Conservation (phyloP, 2,329 filamentous ascomycete species). For the Colletotrichum sp. region DNA sequence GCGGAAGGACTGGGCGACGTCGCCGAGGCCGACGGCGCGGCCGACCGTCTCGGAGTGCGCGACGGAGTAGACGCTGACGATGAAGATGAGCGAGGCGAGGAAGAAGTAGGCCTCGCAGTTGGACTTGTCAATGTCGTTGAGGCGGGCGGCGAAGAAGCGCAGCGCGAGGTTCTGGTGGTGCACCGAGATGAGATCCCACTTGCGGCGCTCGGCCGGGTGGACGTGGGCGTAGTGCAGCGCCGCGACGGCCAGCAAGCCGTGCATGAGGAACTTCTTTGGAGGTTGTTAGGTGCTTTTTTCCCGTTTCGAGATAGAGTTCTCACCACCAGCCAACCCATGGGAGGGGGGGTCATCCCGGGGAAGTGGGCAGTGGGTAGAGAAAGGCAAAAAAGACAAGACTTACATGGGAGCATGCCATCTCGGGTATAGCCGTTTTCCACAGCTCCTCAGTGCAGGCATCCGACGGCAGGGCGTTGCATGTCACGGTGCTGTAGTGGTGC, state of each 20-base stretch:
- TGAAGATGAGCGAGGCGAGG: conserved; percentile 34
- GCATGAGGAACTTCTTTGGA: conserved; percentile 31
- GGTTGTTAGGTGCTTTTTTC: background rate
- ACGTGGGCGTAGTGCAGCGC: conserved; percentile 34
- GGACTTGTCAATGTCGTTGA: conserved; percentile 30
- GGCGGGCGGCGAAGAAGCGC: conserved; percentile 29
- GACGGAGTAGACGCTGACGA: conserved; percentile 35
- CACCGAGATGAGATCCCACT: conserved; percentile 31
- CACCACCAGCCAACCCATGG: conserved; percentile 7
- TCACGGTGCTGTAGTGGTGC: conserved; percentile 37
- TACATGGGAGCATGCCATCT: conserved; percentile 18
- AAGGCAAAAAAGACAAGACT: background rate
- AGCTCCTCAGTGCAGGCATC: conserved; percentile 21
- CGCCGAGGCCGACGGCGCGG: conserved; percentile 27
- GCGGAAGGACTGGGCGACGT: conserved; percentile 35
- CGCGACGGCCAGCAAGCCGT: conserved; percentile 35
- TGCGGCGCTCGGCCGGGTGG: conserved; percentile 24
- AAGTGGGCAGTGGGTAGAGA: background rate
- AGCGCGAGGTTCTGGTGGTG: conserved; percentile 37
- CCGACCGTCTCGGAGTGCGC: conserved; percentile 1
- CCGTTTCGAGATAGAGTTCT: background rate
- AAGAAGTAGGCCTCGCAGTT: conserved; percentile 37
- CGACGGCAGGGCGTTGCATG: conserved; percentile 31
- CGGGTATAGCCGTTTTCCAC: conserved; percentile 18
- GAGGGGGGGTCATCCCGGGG: background rate